Evolutionary conservation across 2,329 filamentous ascomycete genomes (phyloP).

Genomic region (Fusarium equiseti): DNA sequence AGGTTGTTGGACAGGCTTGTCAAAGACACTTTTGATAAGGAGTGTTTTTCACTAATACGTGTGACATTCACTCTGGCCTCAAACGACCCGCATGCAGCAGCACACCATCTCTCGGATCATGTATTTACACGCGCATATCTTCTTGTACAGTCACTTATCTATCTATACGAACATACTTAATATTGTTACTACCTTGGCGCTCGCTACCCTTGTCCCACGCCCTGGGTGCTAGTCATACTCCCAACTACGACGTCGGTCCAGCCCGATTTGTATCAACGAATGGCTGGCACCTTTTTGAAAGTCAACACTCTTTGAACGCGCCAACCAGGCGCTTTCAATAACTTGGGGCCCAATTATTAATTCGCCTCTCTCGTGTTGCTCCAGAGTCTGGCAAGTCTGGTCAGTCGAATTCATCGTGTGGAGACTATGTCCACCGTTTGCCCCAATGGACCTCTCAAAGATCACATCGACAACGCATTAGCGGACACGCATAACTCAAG

Average conservation of each 20-base stretch:
- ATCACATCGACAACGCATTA: constrained; percentile 14
- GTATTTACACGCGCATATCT: constrained; percentile 38
- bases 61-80: constrained; percentile 19
- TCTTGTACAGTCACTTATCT: constrained; percentile 36
- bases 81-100: constrained; percentile 17
- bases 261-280: neutral
- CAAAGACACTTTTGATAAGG: neutral
- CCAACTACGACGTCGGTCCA: neutral
- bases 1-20: constrained; percentile 1
- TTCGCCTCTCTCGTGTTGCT: neutral
- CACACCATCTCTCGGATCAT: constrained; percentile 36
- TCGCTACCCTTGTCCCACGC: constrained; percentile 18
- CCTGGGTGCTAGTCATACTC: constrained; percentile 10
- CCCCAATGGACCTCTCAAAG: constrained; percentile 5
- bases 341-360: constrained; percentile 6
- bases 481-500: constrained; percentile 44
- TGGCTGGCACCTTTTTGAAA: neutral
- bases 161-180: constrained; percentile 36
- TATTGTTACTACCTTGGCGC: constrained; percentile 31
- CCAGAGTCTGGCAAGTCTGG: neutral
- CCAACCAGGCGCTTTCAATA: constrained; percentile 2
- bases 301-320: neutral
- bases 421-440: constrained; percentile 13
- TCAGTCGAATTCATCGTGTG: constrained; percentile 4
- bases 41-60: constrained; percentile 24